A percentile compares a stretch with the other conserved stretches of the same genome.
Evolutionary conservation across 73 alveolate species (phyloP).

Genomic region (Stentor roeselii): DNA sequence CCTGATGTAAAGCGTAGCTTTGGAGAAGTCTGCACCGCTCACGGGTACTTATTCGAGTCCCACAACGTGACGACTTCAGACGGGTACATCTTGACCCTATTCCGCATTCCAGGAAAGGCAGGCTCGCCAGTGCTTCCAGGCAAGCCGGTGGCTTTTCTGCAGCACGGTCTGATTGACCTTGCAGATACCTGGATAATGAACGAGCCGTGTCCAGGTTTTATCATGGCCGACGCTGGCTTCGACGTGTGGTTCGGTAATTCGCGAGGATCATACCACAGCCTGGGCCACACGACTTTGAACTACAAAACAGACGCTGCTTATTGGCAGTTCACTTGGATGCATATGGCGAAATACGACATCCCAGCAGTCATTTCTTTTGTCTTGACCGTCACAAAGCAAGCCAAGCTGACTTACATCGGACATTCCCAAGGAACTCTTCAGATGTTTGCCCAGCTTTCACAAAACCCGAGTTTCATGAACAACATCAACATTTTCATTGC

Average conservation of each 20-base stretch:
- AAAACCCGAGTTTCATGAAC: slow-evolving; percentile 36
- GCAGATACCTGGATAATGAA: slow-evolving; percentile 79
- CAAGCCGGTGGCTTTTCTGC: slow-evolving; percentile 68
- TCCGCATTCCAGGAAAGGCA: slow-evolving; percentile 70
- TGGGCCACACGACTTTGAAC: slow-evolving; percentile 42
- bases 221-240: slow-evolving; percentile 60
- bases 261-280: slow-evolving; percentile 67
- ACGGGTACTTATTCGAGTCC: no score
- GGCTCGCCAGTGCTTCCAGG: no score
- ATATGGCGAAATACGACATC: slow-evolving; percentile 73
- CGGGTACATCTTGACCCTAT: slow-evolving; percentile 76
- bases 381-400: slow-evolving; percentile 49
- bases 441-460: slow-evolving; percentile 68
- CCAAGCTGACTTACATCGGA: slow-evolving; percentile 76
- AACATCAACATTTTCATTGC: not conserved
- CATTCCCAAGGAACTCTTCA: slow-evolving; percentile 91
- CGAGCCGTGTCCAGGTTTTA: slow-evolving; percentile 74
- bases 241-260: slow-evolving; percentile 89
- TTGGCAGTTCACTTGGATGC: slow-evolving; percentile 88
- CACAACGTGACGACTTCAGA: slow-evolving; percentile 81
- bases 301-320: slow-evolving; percentile 52
- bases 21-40: no score
- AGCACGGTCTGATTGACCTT: slow-evolving; percentile 85
- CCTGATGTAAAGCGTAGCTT: no score
- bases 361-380: slow-evolving; percentile 75